Percentiles rank a stretch among this genome's conserved stretches.
Conservation (phyloP, 371 early-diverging fungal genomes). For the Capillidium rhysosporum region DNA sequence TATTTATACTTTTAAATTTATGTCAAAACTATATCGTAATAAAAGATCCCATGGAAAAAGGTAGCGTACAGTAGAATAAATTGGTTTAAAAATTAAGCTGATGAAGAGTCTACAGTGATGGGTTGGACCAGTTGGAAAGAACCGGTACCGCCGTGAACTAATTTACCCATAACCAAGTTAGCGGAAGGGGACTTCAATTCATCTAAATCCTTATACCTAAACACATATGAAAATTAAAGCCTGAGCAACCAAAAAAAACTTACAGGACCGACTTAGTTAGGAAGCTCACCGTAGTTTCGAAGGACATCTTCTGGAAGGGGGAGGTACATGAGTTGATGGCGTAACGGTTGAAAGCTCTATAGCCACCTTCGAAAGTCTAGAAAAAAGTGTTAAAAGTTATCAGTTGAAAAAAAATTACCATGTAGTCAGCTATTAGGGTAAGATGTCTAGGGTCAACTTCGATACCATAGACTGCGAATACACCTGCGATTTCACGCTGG, state of each 20-base stretch:
- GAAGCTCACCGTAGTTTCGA: constrained; percentile 89
- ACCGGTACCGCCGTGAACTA: constrained; percentile 87
- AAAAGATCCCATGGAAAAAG: too few species aligned
- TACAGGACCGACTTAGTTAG: constrained; percentile 74
- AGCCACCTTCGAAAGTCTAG: constrained; percentile 90
- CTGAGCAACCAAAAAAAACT: constrained; percentile 11
- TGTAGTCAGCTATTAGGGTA: constrained; percentile 91
- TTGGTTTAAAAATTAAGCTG: too few species aligned
- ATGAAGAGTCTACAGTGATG: too few species aligned
- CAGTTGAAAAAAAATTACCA: constrained; percentile 28
- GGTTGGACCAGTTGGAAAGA: constrained; percentile 72
- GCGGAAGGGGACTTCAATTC: constrained; percentile 75
- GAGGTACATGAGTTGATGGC: constrained; percentile 80
- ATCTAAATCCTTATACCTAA: constrained; percentile 67
- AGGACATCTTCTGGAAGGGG: constrained; percentile 95
- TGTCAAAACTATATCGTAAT: too few species aligned
- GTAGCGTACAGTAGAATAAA: too few species aligned
- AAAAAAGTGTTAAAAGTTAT: neutral
- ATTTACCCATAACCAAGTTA: constrained; percentile 83
- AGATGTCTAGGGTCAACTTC: constrained; percentile 99
- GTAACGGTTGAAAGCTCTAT: constrained; percentile 90
- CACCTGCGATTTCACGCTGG: constrained; percentile 82
- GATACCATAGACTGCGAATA: constrained; percentile 96
- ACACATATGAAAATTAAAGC: neutral
- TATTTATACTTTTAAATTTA: too few species aligned